These are phyloP conservation scores for Trichosanthes truncata DNA, from an alignment of 306 rosid genomes.

Conservation along the genomic window DNA sequence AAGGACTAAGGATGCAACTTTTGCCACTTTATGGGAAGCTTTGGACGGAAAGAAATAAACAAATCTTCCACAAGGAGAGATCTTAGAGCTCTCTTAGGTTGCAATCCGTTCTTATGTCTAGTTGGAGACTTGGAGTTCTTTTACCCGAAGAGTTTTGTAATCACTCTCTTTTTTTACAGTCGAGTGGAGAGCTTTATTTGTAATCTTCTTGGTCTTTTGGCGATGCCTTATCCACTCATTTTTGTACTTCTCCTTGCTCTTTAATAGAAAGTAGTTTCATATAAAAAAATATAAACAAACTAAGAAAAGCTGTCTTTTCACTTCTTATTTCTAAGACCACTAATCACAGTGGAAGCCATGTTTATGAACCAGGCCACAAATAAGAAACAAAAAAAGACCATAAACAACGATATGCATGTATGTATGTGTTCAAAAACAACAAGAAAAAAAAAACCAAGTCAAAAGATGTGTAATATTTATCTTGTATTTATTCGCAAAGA, in stretches of 20 bases:
- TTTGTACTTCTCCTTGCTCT: neutral
- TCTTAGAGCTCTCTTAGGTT: neutral
- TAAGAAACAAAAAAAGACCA: neutral
- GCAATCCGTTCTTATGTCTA: neutral
- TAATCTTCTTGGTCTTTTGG: neutral
- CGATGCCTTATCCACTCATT: neutral
- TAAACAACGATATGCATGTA: neutral
- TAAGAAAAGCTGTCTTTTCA: neutral
- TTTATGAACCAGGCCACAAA: neutral
- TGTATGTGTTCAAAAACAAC: neutral
- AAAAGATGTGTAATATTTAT: neutral
- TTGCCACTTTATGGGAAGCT: neutral
- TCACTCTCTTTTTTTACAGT: neutral
- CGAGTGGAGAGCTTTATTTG: neutral
- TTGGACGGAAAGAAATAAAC: neutral
- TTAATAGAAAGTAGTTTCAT: neutral
- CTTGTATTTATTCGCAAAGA: neutral
- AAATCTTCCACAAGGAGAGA: neutral
- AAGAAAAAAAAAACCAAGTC: neutral
- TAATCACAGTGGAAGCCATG: slow-evolving; percentile 1
- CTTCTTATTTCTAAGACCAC: neutral
- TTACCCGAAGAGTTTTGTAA: neutral
- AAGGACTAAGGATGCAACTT: neutral
- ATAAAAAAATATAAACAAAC: neutral
- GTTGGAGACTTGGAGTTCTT: neutral